Evolutionary conservation across 2,329 filamentous ascomycete genomes (phyloP), one percentile per base, ranked within the genome.

Genomic region (Trichoderma oligosporum): DNA sequence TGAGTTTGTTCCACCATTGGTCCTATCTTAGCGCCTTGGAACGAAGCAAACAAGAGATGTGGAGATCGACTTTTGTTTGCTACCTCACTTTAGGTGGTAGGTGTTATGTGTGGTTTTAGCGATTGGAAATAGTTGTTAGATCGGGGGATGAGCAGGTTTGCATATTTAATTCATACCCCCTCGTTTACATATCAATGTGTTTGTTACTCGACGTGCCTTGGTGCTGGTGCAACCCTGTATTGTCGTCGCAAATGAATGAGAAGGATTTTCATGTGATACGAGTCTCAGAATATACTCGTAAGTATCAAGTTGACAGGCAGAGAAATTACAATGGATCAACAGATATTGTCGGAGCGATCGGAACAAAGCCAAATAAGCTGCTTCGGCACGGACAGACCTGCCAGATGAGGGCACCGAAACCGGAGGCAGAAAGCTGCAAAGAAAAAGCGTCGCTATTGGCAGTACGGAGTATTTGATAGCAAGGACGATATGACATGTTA

Each of bases 41-140:
- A 14, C 25, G 7, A 27, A 25, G n/a, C 14, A n/a, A 24, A 27
- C 18, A 27, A 27, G 8, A 16, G 18, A 7, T 27, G 38, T 31
- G 38, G 55, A 45, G 38, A 11, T 44, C 22, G 22, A 9, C 3
- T 22, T 8, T 14, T 24, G 4, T 36, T 38, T 39, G 14, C 24
- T 44, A 27, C 29, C 18, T 27, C 16, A 9, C 33, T 57, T 49
- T 42, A 22, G 8, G 45, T 22, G 35, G 38, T 25, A 20, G 46
- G 54, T 20, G 33, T 55, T 55, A 46, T 39, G n/a, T 14, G 8
- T 38, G 49, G 38, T 29, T 44, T 53, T 44, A 53, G 49, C 29
- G 20, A 35, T 53, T 53, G 49, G 20, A 41, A 44, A 35, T 18
- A 24, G 24, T 18, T 44, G 4, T 53, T 53, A 16, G 49, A 14